Evolutionary conservation across 441 rosid genomes (phyloP), one percentile per base, ranked within the genome.

Genomic region (Theobroma grandiflorum): DNA sequence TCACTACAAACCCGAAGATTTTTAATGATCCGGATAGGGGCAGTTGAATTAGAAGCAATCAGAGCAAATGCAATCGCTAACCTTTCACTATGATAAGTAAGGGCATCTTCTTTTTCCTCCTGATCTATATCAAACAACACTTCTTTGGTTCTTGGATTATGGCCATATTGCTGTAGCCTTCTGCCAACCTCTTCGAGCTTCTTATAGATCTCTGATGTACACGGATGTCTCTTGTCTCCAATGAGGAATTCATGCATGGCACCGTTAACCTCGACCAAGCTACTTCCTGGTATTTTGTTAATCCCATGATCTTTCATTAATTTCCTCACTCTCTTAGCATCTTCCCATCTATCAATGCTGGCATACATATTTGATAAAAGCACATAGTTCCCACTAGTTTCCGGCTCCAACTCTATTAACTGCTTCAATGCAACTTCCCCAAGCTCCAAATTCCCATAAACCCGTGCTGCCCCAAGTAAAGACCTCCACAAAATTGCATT

Each of bases 301-400:
- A 91, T 79, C 50, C 80, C 81, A 7, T 75, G 85, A 71, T 82
- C 81, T 86, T 90, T 91, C 97, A 91, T 91, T 69, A 88, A 77
- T 84, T 83, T 85, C 81, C 94, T 91, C 38, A 88, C 84, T 57
- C 79, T 88, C 52, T 85, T 89, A 61, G 85, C 94, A 72, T 89
- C 91, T 79, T 80, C 86, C 94, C 95, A 90, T 82, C 86, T 88
- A 78, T 86, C 53, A 71, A 75, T 80, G 15, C 86, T 86, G 45
- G 93, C 93, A 16, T 91, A 93, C 76, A 91, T 83, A 71, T 91
- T 91, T 15, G 95, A 91, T 38, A 93, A 85, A 68, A 89, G 87
- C 22, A 91, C 93, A 67, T 88, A 90, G 66, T 87, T 87, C 50
- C 95, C 93, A 50, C 94, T 86, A 57, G 82, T 88, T 76, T 87